A percentile compares a stretch with the other conserved stretches of the same genome.
These are phyloP conservation scores for Strobilomyces dryophilus DNA, from an alignment of 768 basidiomycete species.

Conservation along the genomic window DNA sequence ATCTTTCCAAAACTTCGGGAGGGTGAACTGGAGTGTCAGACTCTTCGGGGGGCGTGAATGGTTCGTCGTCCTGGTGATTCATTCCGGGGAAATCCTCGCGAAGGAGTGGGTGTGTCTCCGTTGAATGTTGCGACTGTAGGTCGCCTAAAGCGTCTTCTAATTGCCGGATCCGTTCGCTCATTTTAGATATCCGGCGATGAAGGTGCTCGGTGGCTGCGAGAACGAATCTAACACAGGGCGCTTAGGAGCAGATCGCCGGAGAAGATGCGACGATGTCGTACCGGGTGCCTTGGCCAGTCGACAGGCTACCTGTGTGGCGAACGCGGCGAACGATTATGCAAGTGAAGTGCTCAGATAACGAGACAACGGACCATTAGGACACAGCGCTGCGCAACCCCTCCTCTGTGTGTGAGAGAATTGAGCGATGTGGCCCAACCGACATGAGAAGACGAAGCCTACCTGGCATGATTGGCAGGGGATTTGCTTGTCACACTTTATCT, in stretches of 20 bases:
- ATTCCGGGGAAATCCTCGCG: conserved; percentile 44
- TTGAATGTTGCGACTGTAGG: conserved; percentile 47
- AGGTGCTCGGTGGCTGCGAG: conserved; percentile 65
- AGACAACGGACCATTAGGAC: conserved; percentile 58
- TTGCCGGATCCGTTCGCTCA: conserved; percentile 51
- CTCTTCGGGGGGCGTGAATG: conserved; percentile 24
- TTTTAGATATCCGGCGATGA: conserved; percentile 49
- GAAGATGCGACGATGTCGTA: conserved; percentile 21
- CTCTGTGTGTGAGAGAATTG: conserved; percentile 35
- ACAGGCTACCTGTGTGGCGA: conserved; percentile 51
- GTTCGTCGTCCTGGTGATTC: conserved; percentile 29
- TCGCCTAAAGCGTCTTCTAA: conserved; percentile 58
- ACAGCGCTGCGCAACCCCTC: conserved; percentile 64
- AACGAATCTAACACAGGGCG: conserved; percentile 40
- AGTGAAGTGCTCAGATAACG: background rate
- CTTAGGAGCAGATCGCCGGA: conserved; percentile 7
- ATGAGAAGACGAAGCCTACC: conserved; percentile 33
- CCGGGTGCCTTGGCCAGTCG: conserved; percentile 79
- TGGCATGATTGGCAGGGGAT: conserved; percentile 77
- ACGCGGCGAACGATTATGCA: background rate
- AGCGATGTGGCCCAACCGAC: background rate
- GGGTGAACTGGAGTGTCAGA: conserved; percentile 11
- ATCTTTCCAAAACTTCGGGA: conserved; percentile 49
- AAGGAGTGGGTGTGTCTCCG: conserved; percentile 57
- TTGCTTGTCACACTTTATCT: conserved; percentile 82